Conservation (phyloP, 805 yeast genomes). For the Myxozyma udenii region DNA sequence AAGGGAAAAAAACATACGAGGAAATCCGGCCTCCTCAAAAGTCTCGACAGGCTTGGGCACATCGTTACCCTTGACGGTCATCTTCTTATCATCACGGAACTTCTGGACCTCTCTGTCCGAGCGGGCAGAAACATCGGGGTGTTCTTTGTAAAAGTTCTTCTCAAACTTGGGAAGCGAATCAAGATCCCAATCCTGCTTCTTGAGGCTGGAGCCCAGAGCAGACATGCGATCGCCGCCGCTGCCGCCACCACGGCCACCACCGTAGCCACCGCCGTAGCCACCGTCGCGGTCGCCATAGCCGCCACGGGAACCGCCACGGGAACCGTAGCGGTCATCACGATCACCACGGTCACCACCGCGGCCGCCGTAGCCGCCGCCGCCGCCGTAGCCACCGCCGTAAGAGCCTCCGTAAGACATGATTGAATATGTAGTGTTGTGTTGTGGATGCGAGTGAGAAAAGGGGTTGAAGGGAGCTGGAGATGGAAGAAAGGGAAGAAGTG, state of each 20-base stretch:
- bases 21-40: slow-evolving; percentile 98
- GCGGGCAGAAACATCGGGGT: slow-evolving; percentile 71
- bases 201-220: slow-evolving; percentile 53
- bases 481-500: not conserved
- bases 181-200: slow-evolving; percentile 77
- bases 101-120: slow-evolving; percentile 65
- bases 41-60: slow-evolving; percentile 91
- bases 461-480: not conserved
- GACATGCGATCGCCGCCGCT: slow-evolving; percentile 45
- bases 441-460: not conserved
- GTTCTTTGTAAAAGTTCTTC: slow-evolving; percentile 90
- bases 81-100: slow-evolving; percentile 80
- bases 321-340: slow-evolving; percentile 12
- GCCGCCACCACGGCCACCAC: slow-evolving; percentile 37
- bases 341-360: slow-evolving; percentile 9
- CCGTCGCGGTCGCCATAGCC: slow-evolving; percentile 9
- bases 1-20: slow-evolving; percentile 38
- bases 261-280: slow-evolving; percentile 25
- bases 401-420: slow-evolving; percentile 28
- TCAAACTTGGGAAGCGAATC: slow-evolving; percentile 81
- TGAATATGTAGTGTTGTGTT: not conserved
- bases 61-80: slow-evolving; percentile 77
- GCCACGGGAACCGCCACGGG: slow-evolving; percentile 8
- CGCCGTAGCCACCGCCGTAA: slow-evolving; percentile 15
- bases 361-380: slow-evolving; percentile 15